Evolutionary conservation across 2,329 filamentous ascomycete genomes (phyloP).

Genomic region (Zasmidium angulare): DNA sequence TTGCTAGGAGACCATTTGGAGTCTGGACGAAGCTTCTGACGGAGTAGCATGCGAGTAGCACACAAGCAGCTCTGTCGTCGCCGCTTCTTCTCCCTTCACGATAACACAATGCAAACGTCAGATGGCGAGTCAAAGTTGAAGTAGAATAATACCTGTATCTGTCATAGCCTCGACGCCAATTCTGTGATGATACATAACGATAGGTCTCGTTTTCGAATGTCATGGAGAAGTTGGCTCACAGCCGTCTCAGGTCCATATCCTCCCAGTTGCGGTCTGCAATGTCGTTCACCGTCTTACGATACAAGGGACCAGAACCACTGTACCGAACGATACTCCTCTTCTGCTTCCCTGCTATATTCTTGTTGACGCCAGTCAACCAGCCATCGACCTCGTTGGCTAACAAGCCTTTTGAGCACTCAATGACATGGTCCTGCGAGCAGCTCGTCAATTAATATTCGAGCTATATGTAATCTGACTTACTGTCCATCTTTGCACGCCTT

Average conservation of each 20-base stretch:
- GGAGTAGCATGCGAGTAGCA: too few species aligned
- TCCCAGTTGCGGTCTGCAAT: not conserved
- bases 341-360: constrained; percentile 49
- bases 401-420: constrained; percentile 46
- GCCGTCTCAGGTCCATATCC: not conserved
- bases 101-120: too few species aligned
- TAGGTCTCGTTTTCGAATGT: too few species aligned
- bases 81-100: too few species aligned
- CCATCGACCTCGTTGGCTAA: constrained; percentile 51
- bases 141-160: too few species aligned
- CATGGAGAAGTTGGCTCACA: too few species aligned
- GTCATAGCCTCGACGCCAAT: too few species aligned
- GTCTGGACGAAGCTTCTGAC: too few species aligned
- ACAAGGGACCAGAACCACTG: constrained; percentile 46
- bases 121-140: too few species aligned
- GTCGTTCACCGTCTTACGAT: not conserved
- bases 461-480: not conserved
- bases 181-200: too few species aligned
- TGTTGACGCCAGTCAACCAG: constrained; percentile 59
- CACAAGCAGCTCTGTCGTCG: too few species aligned
- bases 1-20: too few species aligned
- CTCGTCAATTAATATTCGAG: constrained; percentile 1
- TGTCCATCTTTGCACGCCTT: constrained; percentile 8
- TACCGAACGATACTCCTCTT: constrained; percentile 49
- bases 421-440: constrained; percentile 40